Evolutionary conservation across 352 stramenopile genomes (phyloP).

Genomic region (Pilasporangium apinafurcum): DNA sequence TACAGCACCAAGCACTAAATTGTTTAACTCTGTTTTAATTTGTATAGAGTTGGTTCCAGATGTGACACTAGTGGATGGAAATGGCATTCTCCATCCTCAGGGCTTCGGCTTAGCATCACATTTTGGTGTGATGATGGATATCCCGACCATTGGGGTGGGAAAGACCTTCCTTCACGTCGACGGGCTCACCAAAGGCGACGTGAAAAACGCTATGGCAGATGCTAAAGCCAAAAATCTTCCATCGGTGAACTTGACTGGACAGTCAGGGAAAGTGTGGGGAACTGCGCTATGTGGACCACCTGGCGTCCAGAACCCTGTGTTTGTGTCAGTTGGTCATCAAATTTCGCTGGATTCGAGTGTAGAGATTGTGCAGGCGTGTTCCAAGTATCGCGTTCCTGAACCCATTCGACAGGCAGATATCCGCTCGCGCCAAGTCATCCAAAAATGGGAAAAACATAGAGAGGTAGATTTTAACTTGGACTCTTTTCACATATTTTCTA

Average conservation of each 20-base stretch:
- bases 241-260: slow-evolving; percentile 39
- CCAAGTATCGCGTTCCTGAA: slow-evolving; percentile 67
- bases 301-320: slow-evolving; percentile 72
- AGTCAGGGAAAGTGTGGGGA: slow-evolving; percentile 72
- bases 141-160: slow-evolving; percentile 89
- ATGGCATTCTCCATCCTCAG: slow-evolving; percentile 82
- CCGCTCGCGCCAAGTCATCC: slow-evolving; percentile 68
- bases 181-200: slow-evolving; percentile 67
- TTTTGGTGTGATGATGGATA: slow-evolving; percentile 85
- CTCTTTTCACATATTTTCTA: too few relatives aligned
- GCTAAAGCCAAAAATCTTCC: slow-evolving; percentile 22
- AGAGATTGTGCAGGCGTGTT: slow-evolving; percentile 46
- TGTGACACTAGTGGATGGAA: slow-evolving; percentile 92
- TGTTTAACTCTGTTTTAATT: background rate
- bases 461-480: slow-evolving; percentile 52
- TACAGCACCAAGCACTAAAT: too few relatives aligned
- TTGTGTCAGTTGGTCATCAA: slow-evolving; percentile 76
- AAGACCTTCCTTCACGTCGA: slow-evolving; percentile 90
- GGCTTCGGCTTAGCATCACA: slow-evolving; percentile 91
- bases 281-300: slow-evolving; percentile 55
- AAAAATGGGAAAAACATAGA: slow-evolving; percentile 45
- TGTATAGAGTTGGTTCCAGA: slow-evolving; percentile 62
- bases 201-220: slow-evolving; percentile 44
- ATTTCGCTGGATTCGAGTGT: slow-evolving; percentile 63
- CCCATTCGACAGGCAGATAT: slow-evolving; percentile 83